Evolutionary conservation across 805 yeast species (phyloP).

Genomic region (Yamadazyma sp.): DNA sequence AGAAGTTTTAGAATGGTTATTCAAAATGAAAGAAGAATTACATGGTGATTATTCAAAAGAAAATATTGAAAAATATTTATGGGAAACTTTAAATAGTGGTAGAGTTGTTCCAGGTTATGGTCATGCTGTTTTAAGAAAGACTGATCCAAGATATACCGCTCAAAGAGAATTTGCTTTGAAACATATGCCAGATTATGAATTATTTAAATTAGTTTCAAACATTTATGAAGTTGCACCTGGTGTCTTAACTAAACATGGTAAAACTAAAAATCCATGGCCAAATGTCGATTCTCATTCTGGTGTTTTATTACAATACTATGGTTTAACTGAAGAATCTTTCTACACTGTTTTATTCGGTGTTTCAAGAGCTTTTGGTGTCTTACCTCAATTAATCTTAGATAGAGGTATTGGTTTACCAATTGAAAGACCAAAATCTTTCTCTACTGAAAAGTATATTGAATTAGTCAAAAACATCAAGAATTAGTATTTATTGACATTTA

Average conservation of each 20-base stretch:
- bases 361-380: constrained; percentile 75
- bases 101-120: constrained; percentile 88
- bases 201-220: constrained; percentile 64
- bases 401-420: constrained; percentile 74
- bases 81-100: constrained; percentile 69
- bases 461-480: constrained; percentile 51
- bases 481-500: constrained; percentile 11
- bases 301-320: constrained; percentile 75
- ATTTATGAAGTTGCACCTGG: constrained; percentile 70
- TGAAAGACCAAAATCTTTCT: constrained; percentile 86
- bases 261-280: constrained; percentile 84
- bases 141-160: constrained; percentile 79
- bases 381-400: constrained; percentile 78
- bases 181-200: constrained; percentile 59
- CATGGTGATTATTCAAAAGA: constrained; percentile 55
- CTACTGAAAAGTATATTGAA: constrained; percentile 88
- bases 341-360: constrained; percentile 83
- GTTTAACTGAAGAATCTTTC: constrained; percentile 67
- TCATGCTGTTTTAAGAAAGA: constrained; percentile 79
- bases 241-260: constrained; percentile 74
- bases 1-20: constrained; percentile 74
- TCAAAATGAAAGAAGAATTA: constrained; percentile 60
- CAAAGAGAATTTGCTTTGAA: constrained; percentile 64
- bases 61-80: constrained; percentile 62
- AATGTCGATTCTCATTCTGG: constrained; percentile 82